phyloP scores from a whole-genome alignment of 768 basidiomycete species.

The Clitopilus hobsonii region DNA sequence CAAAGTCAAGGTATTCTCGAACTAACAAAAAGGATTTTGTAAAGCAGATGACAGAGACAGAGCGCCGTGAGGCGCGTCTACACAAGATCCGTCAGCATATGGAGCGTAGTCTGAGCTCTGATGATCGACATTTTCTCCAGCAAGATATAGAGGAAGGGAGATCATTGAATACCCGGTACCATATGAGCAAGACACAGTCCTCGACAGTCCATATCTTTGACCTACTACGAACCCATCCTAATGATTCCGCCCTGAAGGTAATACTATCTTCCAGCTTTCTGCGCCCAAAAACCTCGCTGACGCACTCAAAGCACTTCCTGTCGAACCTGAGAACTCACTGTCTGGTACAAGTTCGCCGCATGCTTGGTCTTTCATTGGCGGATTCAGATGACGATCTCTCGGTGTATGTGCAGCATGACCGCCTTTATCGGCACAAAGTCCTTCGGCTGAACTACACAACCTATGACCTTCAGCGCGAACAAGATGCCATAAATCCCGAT shows the following conservation, averaged over 20 bases:
- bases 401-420: conserved; percentile 6
- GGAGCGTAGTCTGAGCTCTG: background rate
- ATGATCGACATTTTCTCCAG: background rate
- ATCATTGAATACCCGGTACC: background rate
- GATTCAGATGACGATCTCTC: background rate
- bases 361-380: background rate
- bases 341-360: background rate
- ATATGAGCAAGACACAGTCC: conserved; percentile 24
- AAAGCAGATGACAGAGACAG: conserved; percentile 17
- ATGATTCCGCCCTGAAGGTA: no score
- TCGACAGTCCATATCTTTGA: no score
- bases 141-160: background rate
- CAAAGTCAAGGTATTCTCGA: conserved; percentile 26
- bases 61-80: conserved; percentile 4
- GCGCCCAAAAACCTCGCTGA: no score
- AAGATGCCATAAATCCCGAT: conserved; percentile 35
- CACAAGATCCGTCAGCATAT: background rate
- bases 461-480: conserved; percentile 34
- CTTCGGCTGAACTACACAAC: conserved; percentile 37
- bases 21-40: conserved; percentile 23
- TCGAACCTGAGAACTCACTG: conserved; percentile 12
- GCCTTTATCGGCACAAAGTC: conserved; percentile 20
- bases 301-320: conserved; percentile 27
- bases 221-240: no score
- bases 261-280: no score